Base-by-base conservation (phyloP, 1,284 basidiomycete species). In the Fomitiporia mediterranea region DNA sequence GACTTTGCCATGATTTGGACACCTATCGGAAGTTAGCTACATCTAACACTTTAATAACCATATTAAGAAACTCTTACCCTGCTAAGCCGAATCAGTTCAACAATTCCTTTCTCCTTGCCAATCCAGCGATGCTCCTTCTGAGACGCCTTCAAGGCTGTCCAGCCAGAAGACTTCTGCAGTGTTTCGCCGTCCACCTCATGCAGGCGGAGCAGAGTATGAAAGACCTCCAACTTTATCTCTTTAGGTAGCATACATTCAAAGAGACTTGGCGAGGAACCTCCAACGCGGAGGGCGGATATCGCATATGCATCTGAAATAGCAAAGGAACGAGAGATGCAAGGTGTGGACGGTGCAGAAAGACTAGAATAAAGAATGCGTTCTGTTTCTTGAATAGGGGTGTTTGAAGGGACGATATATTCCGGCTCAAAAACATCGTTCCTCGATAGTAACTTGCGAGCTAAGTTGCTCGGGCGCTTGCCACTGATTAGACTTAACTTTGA, bases 81-180 rank as follows among this genome's bases (percentile, higher is more conserved):
- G 67, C 84, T 85, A 53, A 94, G 66, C 68, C 81, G 88, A 64
- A 94, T 78, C 30, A 96, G 74, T 68, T 95, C 92, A 61, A 84
- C 73, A 54, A 89, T 69, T 1, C 85, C 92, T 60, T 77, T 83
- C 48, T 84, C 80, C 60, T 78, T 78, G 6, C 91, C 91, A 28
- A 84, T 76, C 86, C 88, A 91, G 61, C 80, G 79, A 49, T 78
- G 74, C 65, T 74, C 80, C 4, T 74, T 74, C 2, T 78, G 80
- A 4, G 74, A 70, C 0, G 87, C 85, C 58, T 75, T 81, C 32
- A 72, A 70, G 30, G 75, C 74, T 5, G 80, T 80, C 85, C 86
- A 86, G 50, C 74, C 72, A 4, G 71, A 74, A 34, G 74, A 75
- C 19, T 53, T 62, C 43, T 76, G 63, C 17, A 68, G 62, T 35